phyloP scores from a whole-genome alignment of 768 basidiomycete species.

The Chalciporus piperatus region DNA sequence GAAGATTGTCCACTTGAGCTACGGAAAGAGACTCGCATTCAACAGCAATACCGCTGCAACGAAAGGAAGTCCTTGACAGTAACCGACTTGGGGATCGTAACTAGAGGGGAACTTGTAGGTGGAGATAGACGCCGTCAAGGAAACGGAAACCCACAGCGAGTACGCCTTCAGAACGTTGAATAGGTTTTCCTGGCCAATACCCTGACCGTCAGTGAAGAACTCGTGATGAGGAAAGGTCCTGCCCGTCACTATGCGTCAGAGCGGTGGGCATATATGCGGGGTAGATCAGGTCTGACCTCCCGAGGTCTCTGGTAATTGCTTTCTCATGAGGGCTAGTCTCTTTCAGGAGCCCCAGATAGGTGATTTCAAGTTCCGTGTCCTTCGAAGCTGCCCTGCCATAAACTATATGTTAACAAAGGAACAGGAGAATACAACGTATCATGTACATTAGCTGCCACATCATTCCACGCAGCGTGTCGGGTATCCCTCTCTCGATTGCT shows the following conservation, averaged over 20 bases:
- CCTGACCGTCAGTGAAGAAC: slow-evolving; percentile 92
- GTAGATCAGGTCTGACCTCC: slow-evolving; percentile 47
- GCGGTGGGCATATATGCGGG: slow-evolving; percentile 1
- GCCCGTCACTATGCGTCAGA: slow-evolving; percentile 9
- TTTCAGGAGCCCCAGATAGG: slow-evolving; percentile 80
- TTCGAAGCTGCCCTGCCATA: slow-evolving; percentile 84
- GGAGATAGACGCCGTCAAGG: neutral
- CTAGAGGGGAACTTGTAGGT: slow-evolving; percentile 35
- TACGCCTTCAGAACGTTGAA: slow-evolving; percentile 99
- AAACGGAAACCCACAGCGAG: slow-evolving; percentile 61
- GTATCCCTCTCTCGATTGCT: slow-evolving; percentile 93
- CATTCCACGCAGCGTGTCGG: slow-evolving; percentile 84
- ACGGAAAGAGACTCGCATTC: slow-evolving; percentile 55
- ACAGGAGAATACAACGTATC: slow-evolving; percentile 5
- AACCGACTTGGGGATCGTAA: slow-evolving; percentile 91
- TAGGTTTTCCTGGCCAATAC: slow-evolving; percentile 94
- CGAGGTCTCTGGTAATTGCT: slow-evolving; percentile 88
- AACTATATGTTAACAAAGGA: slow-evolving; percentile 12
- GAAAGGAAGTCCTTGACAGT: slow-evolving; percentile 96
- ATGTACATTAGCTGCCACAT: slow-evolving; percentile 93
- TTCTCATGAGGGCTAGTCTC: slow-evolving; percentile 89
- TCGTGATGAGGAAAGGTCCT: slow-evolving; percentile 97
- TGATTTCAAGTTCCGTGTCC: slow-evolving; percentile 77
- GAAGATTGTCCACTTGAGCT: neutral
- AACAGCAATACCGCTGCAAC: slow-evolving; percentile 91